Evolutionary conservation across 768 basidiomycete species (phyloP), one percentile per base, ranked within the genome.

Genomic region (Rhizopogon vinicolor): DNA sequence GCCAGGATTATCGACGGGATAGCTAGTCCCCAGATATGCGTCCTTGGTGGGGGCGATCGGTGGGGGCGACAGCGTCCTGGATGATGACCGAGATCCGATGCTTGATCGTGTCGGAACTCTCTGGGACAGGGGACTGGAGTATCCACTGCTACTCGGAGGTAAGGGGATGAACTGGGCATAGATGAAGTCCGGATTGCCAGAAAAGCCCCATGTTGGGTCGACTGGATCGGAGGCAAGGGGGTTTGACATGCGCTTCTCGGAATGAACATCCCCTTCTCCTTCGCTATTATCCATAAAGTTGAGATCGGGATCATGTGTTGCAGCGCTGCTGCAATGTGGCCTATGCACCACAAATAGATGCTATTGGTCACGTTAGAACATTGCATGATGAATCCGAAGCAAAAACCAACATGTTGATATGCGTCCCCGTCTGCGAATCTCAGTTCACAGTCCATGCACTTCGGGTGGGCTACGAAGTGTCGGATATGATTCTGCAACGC

Each of bases 391-490:
- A 33, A 4, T 28, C 46, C 33, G 28, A 35, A 25, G 9, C 29
- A 19, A 44, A 43, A 52, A 50, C 35, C 0, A 37, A 79, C 78
- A 51, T 71, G 60, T 55, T 71, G 64, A 54, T 74, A 68, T 2
- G 67, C 66, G 44, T 67, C 68, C 22, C 69, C 62, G 54, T 77
- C 74, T 42, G 65, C 57, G 54, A 78, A 80, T 29, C 78, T 75
- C 42, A 71, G 50, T 19, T 65, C 60, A 51, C 80, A 82, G 33
- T 65, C 60, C 19, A 63, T 57, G 52, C 80, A 81, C 50, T 74
- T 74, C 2, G 81, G 77, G 63, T 81, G 80, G 37, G 59, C 64
- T 22, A 68, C 64, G 16, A 80, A 79, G 10, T 68, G 66, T 18
- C 56, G 65, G 60, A 75, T 77, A 56, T 82, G 80, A 31, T 65